phyloP scores from a whole-genome alignment of 2,329 filamentous ascomycete species.

The Ceratocystis cacaofunesta region DNA sequence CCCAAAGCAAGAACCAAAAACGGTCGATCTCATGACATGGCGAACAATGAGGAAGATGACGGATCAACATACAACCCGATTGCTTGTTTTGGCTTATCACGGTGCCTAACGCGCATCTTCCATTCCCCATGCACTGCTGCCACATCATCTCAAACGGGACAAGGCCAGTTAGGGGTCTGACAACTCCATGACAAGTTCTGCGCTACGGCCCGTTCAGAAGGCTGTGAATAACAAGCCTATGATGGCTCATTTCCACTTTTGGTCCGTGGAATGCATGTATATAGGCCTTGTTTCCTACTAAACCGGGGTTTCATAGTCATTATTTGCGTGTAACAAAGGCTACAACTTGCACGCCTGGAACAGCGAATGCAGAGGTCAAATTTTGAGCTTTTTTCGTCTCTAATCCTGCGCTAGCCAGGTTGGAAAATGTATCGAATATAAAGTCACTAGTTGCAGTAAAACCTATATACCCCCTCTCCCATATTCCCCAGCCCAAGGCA shows the following conservation, averaged over 20 bases:
- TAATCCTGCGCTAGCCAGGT: too few relatives aligned
- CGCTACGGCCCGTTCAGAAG: constrained; percentile 1
- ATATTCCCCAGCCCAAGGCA: too few relatives aligned
- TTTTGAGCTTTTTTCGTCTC: too few relatives aligned
- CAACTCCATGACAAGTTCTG: not conserved
- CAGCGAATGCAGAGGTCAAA: too few relatives aligned
- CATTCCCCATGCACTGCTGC: not conserved
- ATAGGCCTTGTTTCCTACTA: not conserved
- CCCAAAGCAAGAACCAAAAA: not conserved
- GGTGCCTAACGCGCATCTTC: not conserved
- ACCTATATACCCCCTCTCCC: too few relatives aligned
- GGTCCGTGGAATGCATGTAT: not conserved
- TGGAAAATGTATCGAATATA: too few relatives aligned
- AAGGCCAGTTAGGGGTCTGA: not conserved
- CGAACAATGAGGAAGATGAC: not conserved
- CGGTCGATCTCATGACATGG: not conserved
- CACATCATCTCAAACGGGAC: not conserved
- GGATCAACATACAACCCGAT: not conserved
- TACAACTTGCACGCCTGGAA: too few relatives aligned
- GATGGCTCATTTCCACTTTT: not conserved
- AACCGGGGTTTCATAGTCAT: not conserved
- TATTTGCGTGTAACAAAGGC: too few relatives aligned
- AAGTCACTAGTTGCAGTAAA: too few relatives aligned
- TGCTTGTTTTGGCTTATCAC: not conserved
- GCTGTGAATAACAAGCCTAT: not conserved